phyloP scores from a whole-genome alignment of 495 filamentous ascomycete species.

The Trichoderma erinaceum region DNA sequence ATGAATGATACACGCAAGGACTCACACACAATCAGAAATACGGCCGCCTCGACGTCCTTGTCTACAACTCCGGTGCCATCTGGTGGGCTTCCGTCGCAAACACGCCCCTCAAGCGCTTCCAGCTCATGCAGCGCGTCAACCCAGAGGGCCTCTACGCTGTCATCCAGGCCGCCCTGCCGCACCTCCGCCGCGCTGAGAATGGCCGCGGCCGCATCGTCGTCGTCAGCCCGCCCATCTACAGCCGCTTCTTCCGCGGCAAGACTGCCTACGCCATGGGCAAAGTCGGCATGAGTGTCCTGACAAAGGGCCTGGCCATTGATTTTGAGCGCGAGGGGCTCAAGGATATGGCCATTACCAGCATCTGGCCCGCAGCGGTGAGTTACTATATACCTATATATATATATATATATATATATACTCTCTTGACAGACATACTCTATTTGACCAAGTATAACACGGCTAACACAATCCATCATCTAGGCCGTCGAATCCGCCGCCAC shows the following conservation, averaged over 20 bases:
- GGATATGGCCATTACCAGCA: conserved; percentile 73
- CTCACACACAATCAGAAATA: conserved; percentile 35
- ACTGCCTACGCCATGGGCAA: conserved; percentile 86
- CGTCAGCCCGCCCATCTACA: conserved; percentile 80
- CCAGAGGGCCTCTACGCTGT: conserved; percentile 66
- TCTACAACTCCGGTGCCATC: conserved; percentile 84
- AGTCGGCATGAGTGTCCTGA: conserved; percentile 75
- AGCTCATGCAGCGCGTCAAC: conserved; percentile 78
- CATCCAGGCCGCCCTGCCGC: conserved; percentile 60
- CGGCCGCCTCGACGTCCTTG: conserved; percentile 59
- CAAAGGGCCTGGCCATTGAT: conserved; percentile 79
- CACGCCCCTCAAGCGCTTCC: conserved; percentile 73
- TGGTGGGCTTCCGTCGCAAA: conserved; percentile 73
- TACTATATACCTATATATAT: not conserved
- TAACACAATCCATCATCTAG: conserved; percentile 24
- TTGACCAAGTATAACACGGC: not conserved
- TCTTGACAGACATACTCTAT: no score
- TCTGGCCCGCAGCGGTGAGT: conserved; percentile 74
- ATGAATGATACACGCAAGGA: not conserved
- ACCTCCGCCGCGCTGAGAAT: conserved; percentile 33
- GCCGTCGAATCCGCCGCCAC: conserved; percentile 73
- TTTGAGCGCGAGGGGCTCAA: conserved; percentile 52
- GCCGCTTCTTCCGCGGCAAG: conserved; percentile 78
- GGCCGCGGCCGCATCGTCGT: conserved; percentile 68
- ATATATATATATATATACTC: not conserved